Evolutionary conservation across 768 basidiomycete genomes (phyloP).

Genomic region (Lactarius akahatsu): DNA sequence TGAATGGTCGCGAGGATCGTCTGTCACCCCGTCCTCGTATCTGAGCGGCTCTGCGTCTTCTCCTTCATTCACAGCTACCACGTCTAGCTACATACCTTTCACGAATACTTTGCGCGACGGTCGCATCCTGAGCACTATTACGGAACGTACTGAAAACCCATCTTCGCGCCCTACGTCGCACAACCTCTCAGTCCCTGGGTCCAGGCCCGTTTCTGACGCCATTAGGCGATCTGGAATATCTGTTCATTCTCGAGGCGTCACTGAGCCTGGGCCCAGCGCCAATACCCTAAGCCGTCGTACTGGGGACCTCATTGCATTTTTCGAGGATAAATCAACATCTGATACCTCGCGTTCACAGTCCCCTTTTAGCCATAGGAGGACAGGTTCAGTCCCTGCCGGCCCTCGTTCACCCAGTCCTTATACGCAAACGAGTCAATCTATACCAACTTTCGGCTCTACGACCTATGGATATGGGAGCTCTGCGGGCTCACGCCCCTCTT

Average conservation of each 20-base stretch:
- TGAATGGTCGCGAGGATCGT: constrained; percentile 54
- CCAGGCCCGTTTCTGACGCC: constrained; percentile 40
- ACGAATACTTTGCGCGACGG: constrained; percentile 47
- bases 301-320: constrained; percentile 72
- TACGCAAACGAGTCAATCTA: constrained; percentile 40
- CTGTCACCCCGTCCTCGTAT: constrained; percentile 39
- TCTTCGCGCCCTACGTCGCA: constrained; percentile 55
- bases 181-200: constrained; percentile 33
- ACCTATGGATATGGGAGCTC: constrained; percentile 40
- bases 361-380: constrained; percentile 48
- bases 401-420: constrained; percentile 43
- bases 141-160: constrained; percentile 72
- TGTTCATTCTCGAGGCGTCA: constrained; percentile 53
- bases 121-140: constrained; percentile 66
- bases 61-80: constrained; percentile 26
- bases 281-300: constrained; percentile 54
- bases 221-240: constrained; percentile 45
- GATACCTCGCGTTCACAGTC: constrained; percentile 33
- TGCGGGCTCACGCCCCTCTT: constrained; percentile 46
- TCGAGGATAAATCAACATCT: constrained; percentile 54
- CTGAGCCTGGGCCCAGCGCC: constrained; percentile 47
- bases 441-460: constrained; percentile 41
- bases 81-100: constrained; percentile 30
- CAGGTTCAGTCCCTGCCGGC: constrained; percentile 46
- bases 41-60: constrained; percentile 34